These are phyloP conservation scores for Cinnamomum micranthum DNA, from an alignment of 164 flowering plant genomes.

Conservation along the genomic window DNA sequence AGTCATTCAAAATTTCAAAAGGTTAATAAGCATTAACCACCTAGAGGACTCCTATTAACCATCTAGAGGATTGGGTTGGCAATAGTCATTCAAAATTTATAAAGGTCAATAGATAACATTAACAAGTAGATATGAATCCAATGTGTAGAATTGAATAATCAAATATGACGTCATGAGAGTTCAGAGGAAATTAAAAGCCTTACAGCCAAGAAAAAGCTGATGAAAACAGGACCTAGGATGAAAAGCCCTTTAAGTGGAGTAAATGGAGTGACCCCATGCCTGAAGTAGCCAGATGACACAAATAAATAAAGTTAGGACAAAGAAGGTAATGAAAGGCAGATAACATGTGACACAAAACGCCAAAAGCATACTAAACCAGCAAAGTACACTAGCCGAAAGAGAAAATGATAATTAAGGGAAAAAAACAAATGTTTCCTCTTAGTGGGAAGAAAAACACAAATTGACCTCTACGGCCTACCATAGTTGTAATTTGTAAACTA, in stretches of 20 bases:
- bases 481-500: no score
- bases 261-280: constrained; percentile 76
- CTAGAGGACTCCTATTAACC: neutral
- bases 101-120: neutral
- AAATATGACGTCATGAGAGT: neutral
- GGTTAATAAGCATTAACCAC: no score
- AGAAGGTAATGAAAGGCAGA: neutral
- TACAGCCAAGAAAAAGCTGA: constrained; percentile 87
- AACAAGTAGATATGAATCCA: neutral
- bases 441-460: no score
- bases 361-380: neutral
- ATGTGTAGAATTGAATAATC: neutral
- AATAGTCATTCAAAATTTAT: neutral
- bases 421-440: no score
- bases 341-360: neutral
- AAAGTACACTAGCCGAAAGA: neutral
- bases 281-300: constrained; percentile 21
- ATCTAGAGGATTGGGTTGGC: neutral
- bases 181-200: constrained; percentile 20
- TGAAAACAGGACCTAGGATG: constrained; percentile 76
- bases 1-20: no score
- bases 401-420: no score
- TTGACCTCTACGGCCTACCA: no score
- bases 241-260: constrained; percentile 77
- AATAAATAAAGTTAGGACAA: neutral